Evolutionary conservation across 306 rosid genomes (phyloP), one percentile per base, ranked within the genome.

Genomic region (Dalbergia oliveri): DNA sequence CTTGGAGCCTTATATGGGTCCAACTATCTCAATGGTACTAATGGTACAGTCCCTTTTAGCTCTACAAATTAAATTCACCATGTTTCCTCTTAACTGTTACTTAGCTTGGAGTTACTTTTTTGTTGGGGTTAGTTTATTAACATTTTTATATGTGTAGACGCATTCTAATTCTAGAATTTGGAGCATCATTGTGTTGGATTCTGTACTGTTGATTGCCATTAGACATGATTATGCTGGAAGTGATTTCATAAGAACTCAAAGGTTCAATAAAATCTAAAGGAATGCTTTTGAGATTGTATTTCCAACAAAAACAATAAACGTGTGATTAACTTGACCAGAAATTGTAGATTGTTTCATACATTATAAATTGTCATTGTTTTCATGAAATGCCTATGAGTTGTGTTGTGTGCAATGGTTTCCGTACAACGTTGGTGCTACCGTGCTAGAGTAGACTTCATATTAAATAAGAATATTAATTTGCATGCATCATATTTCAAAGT

Each of bases 21-120:
- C 72, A 81, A 70, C 73, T 83, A 79, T 62, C 64, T 72, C 84
- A 59, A 81, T 79, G 84, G 88, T 84, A 70, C 58, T 31, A 80
- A 85, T 73, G 92, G 89, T 83, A 77, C 82, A 70, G 62, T 68
- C 21, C 71, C 53, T 81, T 61, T 37, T 37, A 5, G 3, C 59
- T 67, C 63, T 70, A 13, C 75, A 68, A 61, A 45, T 61, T 81
- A 68, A 61, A 45, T 61, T 81, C 64, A 74, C 53, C 53, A 26
- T 4, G 15, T 71, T 62, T 54, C 56, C 19, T 37, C 62, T 69
- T 56, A 21, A 21, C 51, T 21, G 3, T 13, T 51, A 14, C 31
- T 11, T 41, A 16, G 50, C 41, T 63, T 76, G 16, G 43, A 16
- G 59, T 51, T 66, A 49, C 66, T 63, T 44, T 15, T 14, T 78